These are phyloP conservation scores for Saraca asoca DNA, from an alignment of 331 rosid genomes.

Conservation along the genomic window DNA sequence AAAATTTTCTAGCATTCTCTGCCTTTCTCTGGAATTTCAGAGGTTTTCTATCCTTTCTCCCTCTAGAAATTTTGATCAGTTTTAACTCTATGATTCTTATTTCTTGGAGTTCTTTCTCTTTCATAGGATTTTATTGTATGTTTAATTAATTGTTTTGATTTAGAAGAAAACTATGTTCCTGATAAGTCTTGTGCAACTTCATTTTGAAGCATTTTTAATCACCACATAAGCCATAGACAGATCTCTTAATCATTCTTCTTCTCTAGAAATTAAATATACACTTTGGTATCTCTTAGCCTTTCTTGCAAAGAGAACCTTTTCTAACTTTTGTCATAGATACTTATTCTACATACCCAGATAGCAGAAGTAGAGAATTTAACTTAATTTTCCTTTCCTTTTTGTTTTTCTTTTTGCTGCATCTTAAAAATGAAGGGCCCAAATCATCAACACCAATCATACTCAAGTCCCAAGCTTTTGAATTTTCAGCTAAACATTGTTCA, in stretches of 20 bases:
- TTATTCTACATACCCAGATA: constrained; percentile 13
- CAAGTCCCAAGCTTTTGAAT: constrained; percentile 47
- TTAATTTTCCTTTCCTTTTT: too few species aligned
- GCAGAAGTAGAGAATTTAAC: too few species aligned
- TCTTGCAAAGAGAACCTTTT: constrained; percentile 9
- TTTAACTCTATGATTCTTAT: background rate
- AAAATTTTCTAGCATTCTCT: background rate
- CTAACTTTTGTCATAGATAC: constrained; percentile 6
- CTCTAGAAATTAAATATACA: background rate
- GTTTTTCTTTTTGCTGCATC: background rate
- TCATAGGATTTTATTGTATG: too few species aligned
- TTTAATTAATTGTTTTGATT: too few species aligned
- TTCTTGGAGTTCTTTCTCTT: background rate
- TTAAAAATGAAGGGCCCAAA: constrained; percentile 53
- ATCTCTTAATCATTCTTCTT: constrained; percentile 14
- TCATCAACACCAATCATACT: constrained; percentile 30
- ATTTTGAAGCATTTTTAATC: constrained; percentile 21
- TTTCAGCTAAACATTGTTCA: constrained; percentile 39
- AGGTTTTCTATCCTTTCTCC: background rate
- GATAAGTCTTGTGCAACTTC: constrained; percentile 5
- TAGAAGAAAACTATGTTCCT: constrained; percentile 11
- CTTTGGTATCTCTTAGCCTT: too few species aligned
- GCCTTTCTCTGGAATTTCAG: constrained; percentile 24
- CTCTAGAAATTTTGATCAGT: background rate
- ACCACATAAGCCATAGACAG: background rate